Evolutionary conservation across 345 rosid genomes (phyloP).

Genomic region (Psidium guajava): DNA sequence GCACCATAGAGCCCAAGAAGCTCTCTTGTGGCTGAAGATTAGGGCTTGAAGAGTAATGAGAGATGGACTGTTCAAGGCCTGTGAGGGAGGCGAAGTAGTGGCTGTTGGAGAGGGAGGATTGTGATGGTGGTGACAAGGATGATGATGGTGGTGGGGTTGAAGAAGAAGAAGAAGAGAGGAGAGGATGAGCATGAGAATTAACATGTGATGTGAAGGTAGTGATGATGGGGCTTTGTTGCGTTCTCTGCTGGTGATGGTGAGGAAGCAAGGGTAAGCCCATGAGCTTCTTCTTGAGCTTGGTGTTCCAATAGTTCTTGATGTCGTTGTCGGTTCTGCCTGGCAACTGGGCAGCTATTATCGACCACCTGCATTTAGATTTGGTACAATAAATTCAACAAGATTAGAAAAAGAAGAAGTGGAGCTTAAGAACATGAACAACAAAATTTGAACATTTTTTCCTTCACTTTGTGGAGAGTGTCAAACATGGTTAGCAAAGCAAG

Average conservation of each 20-base stretch:
- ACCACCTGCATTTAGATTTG: conserved; percentile 45
- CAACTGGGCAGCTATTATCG: conserved; percentile 77
- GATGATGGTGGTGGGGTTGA: conserved; percentile 10
- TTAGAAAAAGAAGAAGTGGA: neutral
- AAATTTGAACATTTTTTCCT: neutral
- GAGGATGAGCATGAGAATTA: conserved; percentile 19
- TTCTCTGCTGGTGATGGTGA: neutral
- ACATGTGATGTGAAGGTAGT: conserved; percentile 16
- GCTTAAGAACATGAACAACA: neutral
- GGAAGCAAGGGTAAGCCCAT: conserved; percentile 9
- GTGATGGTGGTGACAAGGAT: conserved; percentile 10
- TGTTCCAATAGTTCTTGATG: conserved; percentile 91
- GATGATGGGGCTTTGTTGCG: conserved; percentile 3
- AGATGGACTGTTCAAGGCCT: conserved; percentile 9
- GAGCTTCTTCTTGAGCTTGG: conserved; percentile 85
- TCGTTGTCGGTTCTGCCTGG: conserved; percentile 93
- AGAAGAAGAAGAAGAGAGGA: neutral
- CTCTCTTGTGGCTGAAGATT: conserved; percentile 16
- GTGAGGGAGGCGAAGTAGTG: conserved; percentile 6
- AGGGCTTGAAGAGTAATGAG: conserved; percentile 4
- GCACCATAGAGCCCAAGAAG: conserved; percentile 9
- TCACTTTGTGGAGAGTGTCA: neutral
- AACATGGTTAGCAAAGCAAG: neutral
- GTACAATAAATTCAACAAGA: neutral
- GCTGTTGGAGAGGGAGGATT: neutral